These are phyloP conservation scores for Phytophthora rubi DNA, from an alignment of 352 stramenopile species.

Conservation along the genomic window DNA sequence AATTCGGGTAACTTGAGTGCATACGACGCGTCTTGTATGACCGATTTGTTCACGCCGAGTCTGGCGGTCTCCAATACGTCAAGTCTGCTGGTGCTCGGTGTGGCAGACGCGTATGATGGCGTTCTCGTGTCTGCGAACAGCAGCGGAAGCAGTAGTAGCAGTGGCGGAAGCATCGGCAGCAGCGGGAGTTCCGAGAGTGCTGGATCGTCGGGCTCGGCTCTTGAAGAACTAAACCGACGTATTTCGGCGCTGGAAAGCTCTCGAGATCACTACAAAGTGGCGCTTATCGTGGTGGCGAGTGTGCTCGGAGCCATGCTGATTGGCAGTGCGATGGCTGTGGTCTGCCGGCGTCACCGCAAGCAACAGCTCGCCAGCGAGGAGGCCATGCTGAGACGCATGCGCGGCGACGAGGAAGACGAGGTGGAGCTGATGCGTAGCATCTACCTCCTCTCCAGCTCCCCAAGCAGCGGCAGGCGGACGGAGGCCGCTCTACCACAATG, in stretches of 20 bases:
- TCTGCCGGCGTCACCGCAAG: constrained; percentile 25
- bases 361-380: constrained; percentile 44
- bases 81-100: constrained; percentile 53
- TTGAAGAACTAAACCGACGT: constrained; percentile 21
- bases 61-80: constrained; percentile 40
- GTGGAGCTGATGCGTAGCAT: constrained; percentile 51
- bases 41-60: constrained; percentile 36
- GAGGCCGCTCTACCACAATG: background rate
- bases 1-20: constrained; percentile 48
- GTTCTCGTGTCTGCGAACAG: constrained; percentile 19
- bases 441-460: constrained; percentile 45
- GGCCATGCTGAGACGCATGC: constrained; percentile 44
- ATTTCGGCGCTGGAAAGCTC: constrained; percentile 33
- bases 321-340: constrained; percentile 1
- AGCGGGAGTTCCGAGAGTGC: constrained; percentile 22
- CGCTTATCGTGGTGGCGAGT: constrained; percentile 39
- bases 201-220: constrained; percentile 18
- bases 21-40: constrained; percentile 65
- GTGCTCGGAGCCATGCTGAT: constrained; percentile 25
- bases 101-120: constrained; percentile 57
- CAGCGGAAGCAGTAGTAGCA: constrained; percentile 12
- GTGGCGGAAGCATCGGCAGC: constrained; percentile 12
- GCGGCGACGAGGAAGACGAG: constrained; percentile 46
- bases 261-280: constrained; percentile 36
- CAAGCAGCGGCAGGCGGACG: constrained; percentile 13